Percentiles rank a stretch among this genome's conserved stretches.
phyloP scores from a whole-genome alignment of 192 early-diverging fungal species.

The Neocallimastix lanati region DNA sequence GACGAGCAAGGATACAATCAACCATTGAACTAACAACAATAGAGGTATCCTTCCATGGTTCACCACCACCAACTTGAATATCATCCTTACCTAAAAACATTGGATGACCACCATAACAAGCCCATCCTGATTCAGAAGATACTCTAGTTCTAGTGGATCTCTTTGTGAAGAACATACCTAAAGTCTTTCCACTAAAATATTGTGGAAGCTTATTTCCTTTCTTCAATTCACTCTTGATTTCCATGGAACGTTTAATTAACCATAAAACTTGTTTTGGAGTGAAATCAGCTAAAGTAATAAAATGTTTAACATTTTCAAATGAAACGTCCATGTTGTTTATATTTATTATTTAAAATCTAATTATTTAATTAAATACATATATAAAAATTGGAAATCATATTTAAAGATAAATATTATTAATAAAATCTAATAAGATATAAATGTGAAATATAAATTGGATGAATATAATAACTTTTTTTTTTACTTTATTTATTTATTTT shows the following conservation, averaged over 20 bases:
- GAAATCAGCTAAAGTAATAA: conserved; percentile 68
- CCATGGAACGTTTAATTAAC: conserved; percentile 56
- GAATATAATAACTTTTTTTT: no score
- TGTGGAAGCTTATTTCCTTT: conserved; percentile 20
- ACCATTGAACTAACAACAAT: conserved; percentile 92
- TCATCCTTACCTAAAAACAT: conserved; percentile 91
- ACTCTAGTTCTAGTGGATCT: conserved; percentile 90
- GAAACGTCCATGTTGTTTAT: background rate
- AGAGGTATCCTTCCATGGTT: conserved; percentile 74
- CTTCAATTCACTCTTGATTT: conserved; percentile 61
- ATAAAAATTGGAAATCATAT: no score
- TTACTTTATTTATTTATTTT: no score
- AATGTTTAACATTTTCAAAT: conserved; percentile 18
- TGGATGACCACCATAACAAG: conserved; percentile 82
- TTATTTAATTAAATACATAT: no score
- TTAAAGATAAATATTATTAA: no score
- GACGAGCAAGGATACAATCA: conserved; percentile 83
- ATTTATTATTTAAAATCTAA: no score
- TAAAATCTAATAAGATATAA: no score
- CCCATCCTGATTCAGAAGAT: conserved; percentile 76
- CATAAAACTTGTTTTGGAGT: conserved; percentile 54
- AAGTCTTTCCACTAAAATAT: conserved; percentile 50
- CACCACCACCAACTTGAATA: conserved; percentile 91
- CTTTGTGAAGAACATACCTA: conserved; percentile 90
- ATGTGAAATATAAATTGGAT: no score